Evolutionary conservation across 768 basidiomycete species (phyloP), one percentile per base, ranked within the genome.

Genomic region (Cubamyces lactineus): DNA sequence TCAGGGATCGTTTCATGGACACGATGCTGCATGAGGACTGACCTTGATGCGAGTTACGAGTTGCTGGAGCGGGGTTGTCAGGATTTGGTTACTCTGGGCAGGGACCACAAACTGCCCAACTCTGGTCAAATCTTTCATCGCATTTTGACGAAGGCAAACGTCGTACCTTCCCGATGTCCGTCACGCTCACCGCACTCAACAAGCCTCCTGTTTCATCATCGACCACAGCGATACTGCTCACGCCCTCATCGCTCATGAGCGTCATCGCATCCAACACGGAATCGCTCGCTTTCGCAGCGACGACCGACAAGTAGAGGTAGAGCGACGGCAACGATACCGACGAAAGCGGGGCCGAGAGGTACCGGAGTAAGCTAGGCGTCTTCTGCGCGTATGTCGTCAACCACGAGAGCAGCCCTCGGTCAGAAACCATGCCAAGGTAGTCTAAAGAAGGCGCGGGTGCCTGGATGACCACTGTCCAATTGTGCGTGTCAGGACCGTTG

Each of bases 171-270:
- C 90, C 90, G 40, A 94, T 79, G 70, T 94, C 92, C 6, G 90
- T 92, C 5, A 92, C 92, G 70, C 89, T 91, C 40, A 92, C 86
- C 2, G 89, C 88, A 61, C 91, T 90, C 57, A 90, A 72, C 57
- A 93, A 73, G 47, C 74, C 79, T 4, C 88, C 85, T 2, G 72
- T 78, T 30, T 84, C 85, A 50, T 87, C 86, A 48, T 91, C 88
- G 5, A 90, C 71, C 4, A 93, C 87, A 16, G 91, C 92, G 47
- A 92, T 79, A 67, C 88, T 92, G 70, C 91, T 92, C 24, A 94
- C 90, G 23, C 92, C 92, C 69, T 89, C 83, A 62, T 91, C 89
- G 67, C 89, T 91, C 91, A 94, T 92, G 28, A 89, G 77, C 61
- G 80, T 84, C 92, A 94, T 94, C 5, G 91, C 91, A 71, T 91